These are phyloP conservation scores for Elaphomyces granulatus DNA, from an alignment of 495 filamentous ascomycete genomes.

Conservation along the genomic window DNA sequence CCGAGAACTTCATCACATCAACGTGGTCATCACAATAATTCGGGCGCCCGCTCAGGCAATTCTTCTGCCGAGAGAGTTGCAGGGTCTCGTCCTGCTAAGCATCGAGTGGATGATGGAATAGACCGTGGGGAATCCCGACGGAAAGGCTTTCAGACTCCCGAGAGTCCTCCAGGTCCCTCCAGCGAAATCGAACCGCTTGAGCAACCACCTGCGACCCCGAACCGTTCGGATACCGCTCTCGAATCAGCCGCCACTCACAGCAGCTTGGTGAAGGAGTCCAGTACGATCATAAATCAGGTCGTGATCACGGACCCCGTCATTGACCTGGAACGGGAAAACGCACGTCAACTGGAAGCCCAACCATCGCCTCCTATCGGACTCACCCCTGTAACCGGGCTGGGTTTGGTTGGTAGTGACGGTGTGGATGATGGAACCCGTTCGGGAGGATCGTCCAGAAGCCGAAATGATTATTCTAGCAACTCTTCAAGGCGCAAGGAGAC, in stretches of 20 bases:
- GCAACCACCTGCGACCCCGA: slow-evolving; percentile 4
- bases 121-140: slow-evolving; percentile 19
- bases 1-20: slow-evolving; percentile 32
- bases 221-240: slow-evolving; percentile 12
- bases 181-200: too few relatives aligned
- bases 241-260: slow-evolving; percentile 15
- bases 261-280: slow-evolving; percentile 26
- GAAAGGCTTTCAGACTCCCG: slow-evolving; percentile 14
- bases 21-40: slow-evolving; percentile 25
- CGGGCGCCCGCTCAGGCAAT: slow-evolving; percentile 7
- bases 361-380: slow-evolving; percentile 36
- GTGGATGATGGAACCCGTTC: slow-evolving; percentile 48
- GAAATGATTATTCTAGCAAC: slow-evolving; percentile 58
- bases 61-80: slow-evolving; percentile 17
- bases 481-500: slow-evolving; percentile 53
- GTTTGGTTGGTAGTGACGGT: slow-evolving; percentile 36
- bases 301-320: slow-evolving; percentile 65
- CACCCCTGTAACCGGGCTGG: slow-evolving; percentile 38
- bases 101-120: slow-evolving; percentile 20
- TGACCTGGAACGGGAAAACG: slow-evolving; percentile 62
- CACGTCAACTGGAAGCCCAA: slow-evolving; percentile 50
- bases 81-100: slow-evolving; percentile 24
- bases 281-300: slow-evolving; percentile 56
- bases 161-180: too few relatives aligned
- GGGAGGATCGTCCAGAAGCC: slow-evolving; percentile 45